Evolutionary conservation across 441 rosid species (phyloP).

Genomic region (Dalechampia spathulata): DNA sequence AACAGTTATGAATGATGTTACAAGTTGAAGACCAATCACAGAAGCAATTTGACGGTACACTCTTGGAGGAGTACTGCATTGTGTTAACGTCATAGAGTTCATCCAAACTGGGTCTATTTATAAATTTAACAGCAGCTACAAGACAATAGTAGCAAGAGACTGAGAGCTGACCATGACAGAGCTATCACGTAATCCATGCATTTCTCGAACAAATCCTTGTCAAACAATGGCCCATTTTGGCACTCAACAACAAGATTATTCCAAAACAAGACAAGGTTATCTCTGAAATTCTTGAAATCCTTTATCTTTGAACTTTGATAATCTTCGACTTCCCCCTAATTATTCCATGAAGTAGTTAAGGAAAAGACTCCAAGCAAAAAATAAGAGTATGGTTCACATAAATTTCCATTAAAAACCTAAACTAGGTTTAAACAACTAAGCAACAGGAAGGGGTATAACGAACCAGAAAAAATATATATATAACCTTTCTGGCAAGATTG

Average conservation of each 20-base stretch:
- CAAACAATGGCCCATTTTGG: conserved; percentile 94
- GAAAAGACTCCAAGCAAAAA: background rate
- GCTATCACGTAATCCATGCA: conserved; percentile 98
- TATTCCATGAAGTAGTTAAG: conserved; percentile 20
- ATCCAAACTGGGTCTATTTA: conserved; percentile 14
- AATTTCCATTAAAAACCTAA: too few species aligned
- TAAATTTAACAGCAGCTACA: conserved; percentile 7
- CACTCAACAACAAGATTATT: conserved; percentile 64
- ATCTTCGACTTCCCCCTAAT: conserved; percentile 86
- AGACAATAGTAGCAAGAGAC: background rate
- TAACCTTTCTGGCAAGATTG: conserved; percentile 78
- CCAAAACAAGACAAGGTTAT: conserved; percentile 80
- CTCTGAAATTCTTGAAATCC: conserved; percentile 82
- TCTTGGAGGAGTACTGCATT: conserved; percentile 92
- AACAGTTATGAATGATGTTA: conserved; percentile 80
- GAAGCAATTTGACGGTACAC: conserved; percentile 91
- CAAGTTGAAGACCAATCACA: conserved; percentile 91
- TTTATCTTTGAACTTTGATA: conserved; percentile 71
- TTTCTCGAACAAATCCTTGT: conserved; percentile 82
- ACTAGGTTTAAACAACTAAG: too few species aligned
- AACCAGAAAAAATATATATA: conserved; percentile 11
- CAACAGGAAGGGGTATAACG: background rate
- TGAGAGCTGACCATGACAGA: conserved; percentile 67
- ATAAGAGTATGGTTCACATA: background rate
- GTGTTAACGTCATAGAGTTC: conserved; percentile 17